Base-by-base conservation (phyloP, 257 asterid species). In the Schizonepeta tenuifolia region DNA sequence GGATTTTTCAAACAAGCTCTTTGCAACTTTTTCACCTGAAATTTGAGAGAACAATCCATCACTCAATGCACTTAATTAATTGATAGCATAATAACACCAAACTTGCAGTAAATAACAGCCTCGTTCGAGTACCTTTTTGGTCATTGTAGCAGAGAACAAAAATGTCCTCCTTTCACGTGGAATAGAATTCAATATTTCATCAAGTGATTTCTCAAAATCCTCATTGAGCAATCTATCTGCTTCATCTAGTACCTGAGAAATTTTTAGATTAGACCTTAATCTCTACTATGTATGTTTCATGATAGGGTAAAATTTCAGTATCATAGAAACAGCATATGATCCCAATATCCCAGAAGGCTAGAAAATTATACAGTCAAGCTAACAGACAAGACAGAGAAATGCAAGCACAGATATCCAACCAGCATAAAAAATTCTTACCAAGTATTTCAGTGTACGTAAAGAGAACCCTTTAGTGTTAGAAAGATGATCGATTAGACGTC, bases 91-190 rank as follows among this genome's bases (percentile, higher is more conserved):
- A 11, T 15, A 63, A 22, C 28, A 55, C 10, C n/a, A 47, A 50
- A 57, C 33, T 22, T 54, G 55, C 56, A 63, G 13, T 7, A 35
- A 46, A 61, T 38, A 26, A 28, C 9, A 65, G 51, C 22, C 12
- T 13, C 22, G 2, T 26, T 53, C 74, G 3, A 43, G 24, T 67
- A 93, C 99, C 96, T 94, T 91, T 70, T 87, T 87, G 40, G 98
- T 89, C 99, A 94, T 94, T 71, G 98, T 94, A 58, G 99, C 98
- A 82, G 99, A 94, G 85, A 91, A 94, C 76, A 94, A 84, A 81
- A 80, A 94, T 18, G 97, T 91, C 69, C 78, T 95, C 68, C 99
- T 82, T 15, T 95, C 98, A 2, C 84, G 89, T 77, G 99, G 98
- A 75, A 91, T 88, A 55, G 76, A 96, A 68, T 72, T 76, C 81